Base-by-base conservation (phyloP, 345 rosid species). In the Arabis alpina region DNA sequence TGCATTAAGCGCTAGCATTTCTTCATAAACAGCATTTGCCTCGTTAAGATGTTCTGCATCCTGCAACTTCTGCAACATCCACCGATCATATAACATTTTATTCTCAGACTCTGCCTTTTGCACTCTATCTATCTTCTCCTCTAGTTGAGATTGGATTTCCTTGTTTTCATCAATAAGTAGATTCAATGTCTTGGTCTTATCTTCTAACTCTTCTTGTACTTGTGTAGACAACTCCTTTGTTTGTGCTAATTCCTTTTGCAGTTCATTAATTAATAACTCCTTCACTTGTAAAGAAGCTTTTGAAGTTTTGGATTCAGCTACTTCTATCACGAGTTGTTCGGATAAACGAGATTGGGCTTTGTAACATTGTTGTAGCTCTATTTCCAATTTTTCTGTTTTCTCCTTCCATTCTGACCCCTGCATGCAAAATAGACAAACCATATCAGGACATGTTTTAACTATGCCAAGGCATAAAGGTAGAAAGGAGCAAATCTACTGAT, bases 31-130 rank as follows among this genome's bases (percentile, higher is more conserved):
- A 19, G 85, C 81, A 83, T 94, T 94, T 40, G 88, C 99, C 98
- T 94, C 97, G n/a, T 91, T 94, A 71, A 91, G 91, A 58, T 89
- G 90, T 77, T 94, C 99, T 6, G 99, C 98, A 45, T 91, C 97
- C 80, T 91, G 82, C 98, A 94, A 91, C 82, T 94, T 94, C 75
- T 94, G 90, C 73, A 94, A 77, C 98, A 94, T 94, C 99, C 95
- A 94, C 32, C 96, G 90, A 76, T 94, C 98, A 56, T 91, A 52
- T 40, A 94, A 71, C 90, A 86, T 88, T 81, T 87, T 91, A 60
- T 94, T 91, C 75, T 94, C 99, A 56, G 88, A 79, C 72, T 87
- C 99, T 1, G 97, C 98, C 40, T 82, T 82, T 76, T 82, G 85
- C 50, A 85, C 91, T 84, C 84, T 94, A 44, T 56, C 32, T 24